Conservation (phyloP, 331 rosid genomes). For the Telfairia occidentalis region DNA sequence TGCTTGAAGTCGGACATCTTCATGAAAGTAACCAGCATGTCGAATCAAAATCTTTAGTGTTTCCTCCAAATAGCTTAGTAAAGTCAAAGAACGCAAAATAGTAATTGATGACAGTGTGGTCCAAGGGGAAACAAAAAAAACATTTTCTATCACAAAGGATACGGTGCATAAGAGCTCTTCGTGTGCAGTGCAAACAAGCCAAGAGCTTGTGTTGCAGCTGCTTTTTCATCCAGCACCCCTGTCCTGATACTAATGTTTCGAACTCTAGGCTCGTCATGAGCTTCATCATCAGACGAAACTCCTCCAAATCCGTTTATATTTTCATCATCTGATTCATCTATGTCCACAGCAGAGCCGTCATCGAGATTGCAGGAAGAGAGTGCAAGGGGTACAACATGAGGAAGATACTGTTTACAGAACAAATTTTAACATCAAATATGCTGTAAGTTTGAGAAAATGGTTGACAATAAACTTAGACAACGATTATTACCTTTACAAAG, state of each 20-base stretch:
- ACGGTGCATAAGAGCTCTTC: slow-evolving; percentile 73
- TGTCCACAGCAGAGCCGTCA: slow-evolving; percentile 91
- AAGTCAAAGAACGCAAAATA: slow-evolving; percentile 30
- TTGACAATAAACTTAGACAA: background rate
- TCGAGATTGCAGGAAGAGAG: slow-evolving; percentile 95
- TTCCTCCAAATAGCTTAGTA: slow-evolving; percentile 84
- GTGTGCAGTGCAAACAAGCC: slow-evolving; percentile 93
- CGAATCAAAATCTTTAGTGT: slow-evolving; percentile 63
- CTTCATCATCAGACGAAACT: slow-evolving; percentile 96
- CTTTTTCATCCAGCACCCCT: slow-evolving; percentile 97
- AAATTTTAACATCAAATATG: slow-evolving; percentile 8
- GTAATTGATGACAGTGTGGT: slow-evolving; percentile 5
- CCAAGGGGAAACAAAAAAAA: background rate
- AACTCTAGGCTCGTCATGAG: slow-evolving; percentile 93
- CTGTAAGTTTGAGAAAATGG: background rate
- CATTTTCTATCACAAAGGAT: slow-evolving; percentile 31
- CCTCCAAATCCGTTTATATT: slow-evolving; percentile 80
- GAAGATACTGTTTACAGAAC: slow-evolving; percentile 70
- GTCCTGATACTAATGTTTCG: slow-evolving; percentile 89
- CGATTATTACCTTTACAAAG: slow-evolving; percentile 51
- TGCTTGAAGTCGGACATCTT: slow-evolving; percentile 99
- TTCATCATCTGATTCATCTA: slow-evolving; percentile 81
- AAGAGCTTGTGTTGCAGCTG: slow-evolving; percentile 99
- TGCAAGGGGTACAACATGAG: slow-evolving; percentile 87
- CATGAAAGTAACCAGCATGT: slow-evolving; percentile 81